Conservation (phyloP, 2,329 filamentous ascomycete species). For the Microsporum ferrugineum region DNA sequence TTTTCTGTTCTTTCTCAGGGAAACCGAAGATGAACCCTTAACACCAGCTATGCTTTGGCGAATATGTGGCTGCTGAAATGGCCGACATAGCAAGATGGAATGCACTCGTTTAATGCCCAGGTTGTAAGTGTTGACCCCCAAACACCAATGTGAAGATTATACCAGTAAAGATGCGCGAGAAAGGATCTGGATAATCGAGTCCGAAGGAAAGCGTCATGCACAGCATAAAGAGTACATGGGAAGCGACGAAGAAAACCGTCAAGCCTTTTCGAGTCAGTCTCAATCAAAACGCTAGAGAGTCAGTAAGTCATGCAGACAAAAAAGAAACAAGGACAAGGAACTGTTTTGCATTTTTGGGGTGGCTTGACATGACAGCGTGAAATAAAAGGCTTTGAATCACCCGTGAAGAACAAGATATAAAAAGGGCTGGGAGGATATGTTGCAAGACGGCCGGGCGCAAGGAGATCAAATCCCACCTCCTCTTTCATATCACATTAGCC, state of each 20-base stretch:
- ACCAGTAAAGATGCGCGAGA: background rate
- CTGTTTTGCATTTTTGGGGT: background rate
- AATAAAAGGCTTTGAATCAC: background rate
- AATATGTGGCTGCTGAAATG: background rate
- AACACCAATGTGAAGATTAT: background rate
- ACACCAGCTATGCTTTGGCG: background rate
- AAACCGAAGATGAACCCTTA: background rate
- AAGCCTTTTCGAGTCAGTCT: background rate
- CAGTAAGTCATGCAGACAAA: background rate
- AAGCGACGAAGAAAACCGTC: background rate
- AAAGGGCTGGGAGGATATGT: background rate
- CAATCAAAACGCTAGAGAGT: background rate
- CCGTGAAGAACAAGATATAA: background rate
- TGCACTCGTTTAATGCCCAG: background rate
- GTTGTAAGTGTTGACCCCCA: background rate
- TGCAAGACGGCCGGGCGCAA: background rate
- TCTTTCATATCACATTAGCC: constrained; percentile 3
- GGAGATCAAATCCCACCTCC: background rate
- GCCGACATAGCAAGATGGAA: background rate
- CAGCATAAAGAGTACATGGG: background rate
- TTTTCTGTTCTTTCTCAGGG: background rate
- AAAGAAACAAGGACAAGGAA: background rate
- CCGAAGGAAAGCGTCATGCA: background rate
- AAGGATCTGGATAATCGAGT: background rate
- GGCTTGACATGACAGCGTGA: background rate